A percentile compares a stretch with the other conserved stretches of the same genome.
Evolutionary conservation across 768 basidiomycete genomes (phyloP).

Genomic region (Termitomyces sp.): DNA sequence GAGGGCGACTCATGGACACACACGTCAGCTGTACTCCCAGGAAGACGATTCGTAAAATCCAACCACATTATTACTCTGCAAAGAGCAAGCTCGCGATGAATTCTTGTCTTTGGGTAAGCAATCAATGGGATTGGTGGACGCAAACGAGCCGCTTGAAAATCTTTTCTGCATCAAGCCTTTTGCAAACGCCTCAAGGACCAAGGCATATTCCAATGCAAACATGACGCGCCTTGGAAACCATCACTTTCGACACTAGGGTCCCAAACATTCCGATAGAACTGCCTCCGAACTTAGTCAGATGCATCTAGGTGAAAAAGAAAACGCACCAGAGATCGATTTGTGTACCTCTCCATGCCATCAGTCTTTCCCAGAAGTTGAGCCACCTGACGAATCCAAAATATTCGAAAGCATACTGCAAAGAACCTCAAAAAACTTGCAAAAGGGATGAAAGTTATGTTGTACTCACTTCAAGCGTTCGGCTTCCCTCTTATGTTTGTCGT

Average conservation of each 20-base stretch:
- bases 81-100: conserved; percentile 46
- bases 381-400: conserved; percentile 72
- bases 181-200: not conserved
- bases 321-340: conserved; percentile 59
- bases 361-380: conserved; percentile 60
- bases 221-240: conserved; percentile 49
- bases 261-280: conserved; percentile 73
- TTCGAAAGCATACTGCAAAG: conserved; percentile 62
- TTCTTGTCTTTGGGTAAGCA: conserved; percentile 61
- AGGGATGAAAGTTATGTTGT: not conserved
- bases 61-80: conserved; percentile 50
- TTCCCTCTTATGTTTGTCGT: conserved; percentile 65
- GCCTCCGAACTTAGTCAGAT: not conserved
- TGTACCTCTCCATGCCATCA: conserved; percentile 52
- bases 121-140: conserved; percentile 48
- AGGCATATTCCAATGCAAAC: not conserved
- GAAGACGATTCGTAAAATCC: conserved; percentile 72
- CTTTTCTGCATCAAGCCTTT: conserved; percentile 66
- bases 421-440: not conserved
- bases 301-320: not conserved
- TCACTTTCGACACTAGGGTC: conserved; percentile 56
- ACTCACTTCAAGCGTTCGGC: conserved; percentile 60
- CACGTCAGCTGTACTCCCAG: conserved; percentile 69
- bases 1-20: conserved; percentile 18
- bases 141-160: conserved; percentile 59